These are phyloP conservation scores for Ophiostoma tasmaniense DNA, from an alignment of 2,329 filamentous ascomycete species.

Conservation along the genomic window DNA sequence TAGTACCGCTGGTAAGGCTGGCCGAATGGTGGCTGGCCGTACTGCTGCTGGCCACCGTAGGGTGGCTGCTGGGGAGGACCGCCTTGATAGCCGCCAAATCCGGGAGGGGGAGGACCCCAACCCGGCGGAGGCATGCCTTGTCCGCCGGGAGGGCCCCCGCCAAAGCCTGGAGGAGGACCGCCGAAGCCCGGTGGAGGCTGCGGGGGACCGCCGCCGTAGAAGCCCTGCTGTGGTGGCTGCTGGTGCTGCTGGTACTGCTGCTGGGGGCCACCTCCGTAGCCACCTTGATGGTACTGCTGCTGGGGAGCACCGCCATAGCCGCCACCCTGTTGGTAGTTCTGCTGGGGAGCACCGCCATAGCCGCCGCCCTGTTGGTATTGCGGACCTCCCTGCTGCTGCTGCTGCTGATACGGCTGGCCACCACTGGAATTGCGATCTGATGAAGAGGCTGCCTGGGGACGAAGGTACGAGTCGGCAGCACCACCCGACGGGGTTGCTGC, in stretches of 20 bases:
- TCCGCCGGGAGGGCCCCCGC: constrained; percentile 2
- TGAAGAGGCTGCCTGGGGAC: constrained; percentile 12
- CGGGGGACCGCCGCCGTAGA: constrained; percentile 7
- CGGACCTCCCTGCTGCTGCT: neutral
- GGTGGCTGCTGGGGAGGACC: constrained; percentile 11
- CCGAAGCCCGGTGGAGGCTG: neutral
- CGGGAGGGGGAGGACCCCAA: constrained; percentile 4
- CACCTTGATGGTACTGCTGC: constrained; percentile 4
- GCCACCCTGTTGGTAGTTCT: neutral
- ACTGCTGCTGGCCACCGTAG: constrained; percentile 13
- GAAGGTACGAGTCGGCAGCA: constrained; percentile 18
- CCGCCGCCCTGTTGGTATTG: neutral
- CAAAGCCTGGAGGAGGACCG: neutral
- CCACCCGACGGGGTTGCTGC: constrained; percentile 14
- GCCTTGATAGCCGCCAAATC: neutral
- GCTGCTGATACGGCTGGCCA: neutral
- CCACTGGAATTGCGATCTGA: neutral
- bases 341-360: neutral
- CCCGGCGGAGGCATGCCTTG: constrained; percentile 3
- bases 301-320: too few species aligned
- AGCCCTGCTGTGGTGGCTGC: constrained; percentile 9
- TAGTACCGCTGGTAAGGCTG: constrained; percentile 7
- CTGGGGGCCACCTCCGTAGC: neutral
- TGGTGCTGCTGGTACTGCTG: neutral
- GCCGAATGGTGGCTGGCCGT: constrained; percentile 7